phyloP scores from a whole-genome alignment of 305 asterid genomes.

The Rubia balearica region DNA sequence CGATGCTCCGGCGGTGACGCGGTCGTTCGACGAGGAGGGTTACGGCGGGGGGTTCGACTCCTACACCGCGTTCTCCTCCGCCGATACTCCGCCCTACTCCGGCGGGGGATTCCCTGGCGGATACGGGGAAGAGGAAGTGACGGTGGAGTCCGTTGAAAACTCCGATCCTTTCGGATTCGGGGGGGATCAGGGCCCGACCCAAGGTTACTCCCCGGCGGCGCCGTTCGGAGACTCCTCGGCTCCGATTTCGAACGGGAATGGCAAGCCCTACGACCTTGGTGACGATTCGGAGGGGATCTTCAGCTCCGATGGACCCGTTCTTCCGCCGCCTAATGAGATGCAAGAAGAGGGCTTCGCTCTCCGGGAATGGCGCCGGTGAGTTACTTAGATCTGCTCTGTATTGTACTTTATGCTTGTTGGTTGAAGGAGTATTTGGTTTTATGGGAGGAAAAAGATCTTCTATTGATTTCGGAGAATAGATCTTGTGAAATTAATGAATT shows the following conservation, averaged over 20 bases:
- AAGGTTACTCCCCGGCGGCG: conserved; percentile 13
- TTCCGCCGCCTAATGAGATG: conserved; percentile 67
- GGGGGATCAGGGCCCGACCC: conserved; percentile 30
- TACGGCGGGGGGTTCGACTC: conserved; percentile 40
- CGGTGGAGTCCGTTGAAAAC: conserved; percentile 46
- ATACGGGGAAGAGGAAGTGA: conserved; percentile 36
- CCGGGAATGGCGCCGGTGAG: conserved; percentile 75
- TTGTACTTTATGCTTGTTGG: neutral
- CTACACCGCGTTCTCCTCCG: conserved; percentile 37
- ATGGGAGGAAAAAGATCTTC: neutral
- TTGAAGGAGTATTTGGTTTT: neutral
- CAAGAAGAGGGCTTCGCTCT: conserved; percentile 65
- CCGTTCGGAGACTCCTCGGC: conserved; percentile 41
- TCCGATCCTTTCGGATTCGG: conserved; percentile 71
- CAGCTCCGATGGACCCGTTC: conserved; percentile 59
- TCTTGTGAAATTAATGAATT: neutral
- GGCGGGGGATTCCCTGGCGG: conserved; percentile 28
- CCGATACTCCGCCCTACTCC: conserved; percentile 52
- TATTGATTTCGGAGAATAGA: neutral
- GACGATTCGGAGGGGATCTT: conserved; percentile 64
- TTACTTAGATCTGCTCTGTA: conserved; percentile 3
- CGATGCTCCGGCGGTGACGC: conserved; percentile 38
- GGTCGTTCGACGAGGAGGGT: conserved; percentile 44
- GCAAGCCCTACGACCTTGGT: conserved; percentile 40
- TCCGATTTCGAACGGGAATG: conserved; percentile 76